Conservation (phyloP, 2,329 filamentous ascomycete genomes). For the Hypomyces perniciosus region DNA sequence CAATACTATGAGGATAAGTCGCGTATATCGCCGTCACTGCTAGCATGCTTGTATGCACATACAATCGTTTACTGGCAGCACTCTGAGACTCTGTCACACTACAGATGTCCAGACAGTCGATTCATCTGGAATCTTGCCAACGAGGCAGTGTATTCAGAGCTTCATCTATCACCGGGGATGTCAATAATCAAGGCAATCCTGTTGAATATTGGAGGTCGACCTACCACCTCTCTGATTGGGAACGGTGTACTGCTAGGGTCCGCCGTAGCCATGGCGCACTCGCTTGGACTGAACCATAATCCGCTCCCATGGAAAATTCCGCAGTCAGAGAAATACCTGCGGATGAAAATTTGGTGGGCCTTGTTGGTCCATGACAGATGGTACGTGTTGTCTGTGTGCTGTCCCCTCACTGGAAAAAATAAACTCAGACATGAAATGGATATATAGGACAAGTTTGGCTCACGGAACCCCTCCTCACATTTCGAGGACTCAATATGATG, state of each 20-base stretch:
- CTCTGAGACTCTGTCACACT: conserved; percentile 35
- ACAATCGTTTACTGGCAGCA: conserved; percentile 53
- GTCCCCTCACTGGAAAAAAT: neutral
- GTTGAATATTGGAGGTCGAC: conserved; percentile 54
- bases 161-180: conserved; percentile 52
- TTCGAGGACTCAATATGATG: conserved; percentile 40
- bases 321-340: conserved; percentile 41
- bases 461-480: conserved; percentile 49
- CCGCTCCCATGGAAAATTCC: conserved; percentile 48
- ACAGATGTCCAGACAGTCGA: conserved; percentile 49
- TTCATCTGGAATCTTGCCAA: conserved; percentile 59
- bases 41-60: conserved; percentile 53
- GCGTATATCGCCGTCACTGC: conserved; percentile 48
- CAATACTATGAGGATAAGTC: conserved; percentile 40
- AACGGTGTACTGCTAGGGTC: conserved; percentile 47
- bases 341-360: conserved; percentile 52
- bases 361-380: conserved; percentile 50
- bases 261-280: conserved; percentile 47
- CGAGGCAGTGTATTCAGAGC: conserved; percentile 53
- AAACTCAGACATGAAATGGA: neutral
- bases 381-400: conserved; percentile 23
- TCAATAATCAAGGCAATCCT: conserved; percentile 52
- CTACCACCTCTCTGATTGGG: conserved; percentile 54
- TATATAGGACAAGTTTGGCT: conserved; percentile 42
- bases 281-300: conserved; percentile 49